These are phyloP conservation scores for Fusarium bactridioides DNA, from an alignment of 2,329 filamentous ascomycete species.

Conservation along the genomic window DNA sequence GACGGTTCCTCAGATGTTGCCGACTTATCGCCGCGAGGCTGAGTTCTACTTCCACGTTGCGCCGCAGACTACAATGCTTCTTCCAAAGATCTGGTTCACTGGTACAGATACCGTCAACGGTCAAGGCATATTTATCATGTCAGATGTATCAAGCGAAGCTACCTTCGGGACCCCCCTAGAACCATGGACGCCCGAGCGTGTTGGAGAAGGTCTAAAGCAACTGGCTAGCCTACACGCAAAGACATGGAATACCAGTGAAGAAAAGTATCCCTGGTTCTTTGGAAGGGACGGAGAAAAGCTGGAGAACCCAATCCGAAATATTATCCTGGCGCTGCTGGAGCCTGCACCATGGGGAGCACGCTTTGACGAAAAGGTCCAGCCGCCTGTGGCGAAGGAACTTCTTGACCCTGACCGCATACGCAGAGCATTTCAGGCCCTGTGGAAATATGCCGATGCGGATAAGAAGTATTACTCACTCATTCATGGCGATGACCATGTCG, in stretches of 20 bases:
- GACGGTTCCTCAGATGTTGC: background rate
- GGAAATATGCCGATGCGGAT: background rate
- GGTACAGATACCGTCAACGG: background rate
- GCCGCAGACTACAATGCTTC: background rate
- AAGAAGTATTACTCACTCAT: background rate
- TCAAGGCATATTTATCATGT: background rate
- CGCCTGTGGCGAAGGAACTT: background rate
- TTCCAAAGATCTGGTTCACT: background rate
- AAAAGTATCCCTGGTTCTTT: background rate
- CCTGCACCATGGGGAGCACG: background rate
- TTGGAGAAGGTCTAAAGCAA: background rate
- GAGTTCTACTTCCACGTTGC: background rate
- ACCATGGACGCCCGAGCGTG: background rate
- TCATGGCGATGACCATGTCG: background rate
- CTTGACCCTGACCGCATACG: background rate
- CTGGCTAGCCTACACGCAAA: background rate
- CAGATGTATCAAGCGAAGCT: background rate
- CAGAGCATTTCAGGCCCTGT: background rate
- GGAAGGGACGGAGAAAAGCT: background rate
- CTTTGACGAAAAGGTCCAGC: background rate
- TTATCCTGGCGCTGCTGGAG: background rate
- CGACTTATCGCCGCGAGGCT: background rate
- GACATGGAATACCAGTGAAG: background rate
- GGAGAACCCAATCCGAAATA: background rate
- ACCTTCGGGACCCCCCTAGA: background rate